Base-by-base conservation (phyloP, 148 eudicot species). In the Arctostaphylos glauca region DNA sequence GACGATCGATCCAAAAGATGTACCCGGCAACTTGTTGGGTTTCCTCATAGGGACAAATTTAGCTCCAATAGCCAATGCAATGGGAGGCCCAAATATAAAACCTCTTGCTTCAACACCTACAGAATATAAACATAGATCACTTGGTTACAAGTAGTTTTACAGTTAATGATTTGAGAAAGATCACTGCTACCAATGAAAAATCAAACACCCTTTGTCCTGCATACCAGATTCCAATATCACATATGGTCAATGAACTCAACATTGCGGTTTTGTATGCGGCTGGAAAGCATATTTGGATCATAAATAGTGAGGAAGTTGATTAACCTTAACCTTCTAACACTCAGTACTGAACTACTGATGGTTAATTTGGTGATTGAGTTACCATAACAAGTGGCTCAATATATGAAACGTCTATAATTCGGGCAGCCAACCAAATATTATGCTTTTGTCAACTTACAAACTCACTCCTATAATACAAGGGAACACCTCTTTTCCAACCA, bases 41-140 rank as follows among this genome's bases (percentile, higher is more conserved):
- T 96, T 96, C 81, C 99, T 92, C 89, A 96, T 85, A 15, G 99
- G 99, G 70, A 94, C 99, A 89, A 96, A 96, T 82, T 96, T 96
- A 50, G 99, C 99, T 46, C 99, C 99, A 83, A 96, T 93, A 83
- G 99, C 99, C 88, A 96, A 76, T 18, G 99, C 99, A 85, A 96
- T 92, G 10, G 99, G 99, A 85, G 99, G 97, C 73, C 99, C 99
- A 84, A 96, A 96, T 84, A 96, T 96, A 84, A 96, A 96, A 19
- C 99, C 99, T 88, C 99, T 92, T 44, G 99, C 99, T 85, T 96
- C 99, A 86, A 96, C 81, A 86, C 99, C 99, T 96, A 87, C 88
- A 91, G 41, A 55, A 74, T 5, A 55, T 53, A 71, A 85, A 79
- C 72, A 46, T 21, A 44, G 3, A 9, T 49, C 15, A 56, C 41